Evolutionary conservation across 345 rosid genomes (phyloP), one percentile per base, ranked within the genome.

Genomic region (Microthlaspi erraticum): DNA sequence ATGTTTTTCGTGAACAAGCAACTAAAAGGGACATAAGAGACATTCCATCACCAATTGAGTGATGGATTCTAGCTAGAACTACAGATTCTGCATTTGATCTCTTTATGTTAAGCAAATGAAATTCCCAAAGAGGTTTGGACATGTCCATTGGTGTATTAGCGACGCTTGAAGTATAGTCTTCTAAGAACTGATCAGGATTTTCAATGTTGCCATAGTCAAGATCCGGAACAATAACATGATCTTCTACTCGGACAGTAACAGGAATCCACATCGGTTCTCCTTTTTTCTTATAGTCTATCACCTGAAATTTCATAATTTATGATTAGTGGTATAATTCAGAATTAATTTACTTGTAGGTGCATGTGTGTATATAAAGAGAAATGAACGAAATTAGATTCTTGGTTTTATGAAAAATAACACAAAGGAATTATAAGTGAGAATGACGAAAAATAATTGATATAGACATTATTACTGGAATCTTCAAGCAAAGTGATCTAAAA

Each of bases 91-190:
- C 42, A 2, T 55, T 34, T 55, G 60, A 55, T 34, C 42, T 55
- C 60, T 55, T 33, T 55, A 55, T 33, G 42, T 55, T 55, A n/a
- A 55, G 42, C 34, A 55, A 34, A 55, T 55, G 60, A 11, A 55
- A 17, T 55, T 55, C 60, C 60, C 60, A 55, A 16, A 55, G 60
- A 12, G 60, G 60, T 34, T 17, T 55, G 7, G 60, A 55, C 60
- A 55, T 55, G 23, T 55, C 60, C 60, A 55, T 55, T 33, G 60
- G 60, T 33, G 17, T 55, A 55, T 55, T 55, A 55, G 60, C 60
- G 34, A 55, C 9, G 19, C 13, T 34, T 34, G 60, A 55, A 33
- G 60, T 55, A 55, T 55, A 55, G 60, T 55, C 60, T 34, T 55
- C 60, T 16, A 33, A 4, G 42, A 55, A 55, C 60, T 55, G 60